These are phyloP conservation scores for Barbatosphaeria neglecta DNA, from an alignment of 495 filamentous ascomycete genomes.

Conservation along the genomic window DNA sequence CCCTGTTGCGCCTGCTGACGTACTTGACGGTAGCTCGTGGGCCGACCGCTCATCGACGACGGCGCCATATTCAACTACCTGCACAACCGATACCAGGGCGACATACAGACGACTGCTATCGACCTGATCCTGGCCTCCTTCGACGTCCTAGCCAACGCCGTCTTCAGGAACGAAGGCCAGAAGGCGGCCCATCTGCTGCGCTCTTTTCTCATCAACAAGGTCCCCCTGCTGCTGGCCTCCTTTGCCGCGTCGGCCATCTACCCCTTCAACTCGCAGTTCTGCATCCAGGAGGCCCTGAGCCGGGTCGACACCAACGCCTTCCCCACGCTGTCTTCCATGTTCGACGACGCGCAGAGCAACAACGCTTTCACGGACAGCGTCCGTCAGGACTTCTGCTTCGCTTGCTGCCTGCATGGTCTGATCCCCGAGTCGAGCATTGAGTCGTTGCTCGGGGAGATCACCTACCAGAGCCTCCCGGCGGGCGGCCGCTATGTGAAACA, in stretches of 20 bases:
- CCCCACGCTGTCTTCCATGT: conserved; percentile 68
- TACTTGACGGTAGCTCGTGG: conserved; percentile 48
- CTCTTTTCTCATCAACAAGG: conserved; percentile 87
- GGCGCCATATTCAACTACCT: conserved; percentile 64
- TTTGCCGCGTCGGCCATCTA: conserved; percentile 43
- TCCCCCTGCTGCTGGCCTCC: conserved; percentile 64
- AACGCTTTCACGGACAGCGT: conserved; percentile 71
- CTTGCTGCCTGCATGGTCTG: conserved; percentile 76
- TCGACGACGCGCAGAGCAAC: conserved; percentile 57
- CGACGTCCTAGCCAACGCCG: conserved; percentile 76
- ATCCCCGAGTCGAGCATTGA: conserved; percentile 71
- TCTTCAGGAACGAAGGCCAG: conserved; percentile 63
- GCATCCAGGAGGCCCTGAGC: conserved; percentile 65
- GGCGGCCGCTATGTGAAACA: conserved; percentile 68
- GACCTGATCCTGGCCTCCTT: conserved; percentile 83
- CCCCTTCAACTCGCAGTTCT: conserved; percentile 60
- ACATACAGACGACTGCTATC: conserved; percentile 59
- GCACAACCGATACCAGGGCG: conserved; percentile 69
- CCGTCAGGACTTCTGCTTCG: conserved; percentile 83
- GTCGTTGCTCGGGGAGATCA: conserved; percentile 70
- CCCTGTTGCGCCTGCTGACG: conserved; percentile 19
- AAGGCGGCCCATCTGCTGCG: conserved; percentile 68
- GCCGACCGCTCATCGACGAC: conserved; percentile 76
- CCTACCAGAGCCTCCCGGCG: conserved; percentile 67
- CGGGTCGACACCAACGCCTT: conserved; percentile 71